A percentile compares a stretch with the other conserved stretches of the same genome.
phyloP scores from a whole-genome alignment of 352 stramenopile species.

The Pythium rhizo-oryzae region DNA sequence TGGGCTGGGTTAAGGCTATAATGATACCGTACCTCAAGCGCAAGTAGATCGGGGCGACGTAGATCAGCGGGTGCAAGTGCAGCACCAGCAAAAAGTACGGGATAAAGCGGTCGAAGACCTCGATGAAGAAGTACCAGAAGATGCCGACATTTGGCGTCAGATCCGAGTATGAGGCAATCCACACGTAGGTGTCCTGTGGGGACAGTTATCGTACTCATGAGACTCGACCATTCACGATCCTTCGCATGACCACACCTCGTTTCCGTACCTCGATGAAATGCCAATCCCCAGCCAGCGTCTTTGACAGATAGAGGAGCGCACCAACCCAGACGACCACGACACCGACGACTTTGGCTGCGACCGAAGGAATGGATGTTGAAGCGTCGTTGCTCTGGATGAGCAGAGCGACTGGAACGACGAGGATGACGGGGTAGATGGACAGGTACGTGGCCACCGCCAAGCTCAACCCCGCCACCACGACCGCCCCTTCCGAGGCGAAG shows the following conservation, averaged over 20 bases:
- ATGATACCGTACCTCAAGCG: slow-evolving; percentile 54
- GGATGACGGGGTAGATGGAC: slow-evolving; percentile 70
- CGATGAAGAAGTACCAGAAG: slow-evolving; percentile 92
- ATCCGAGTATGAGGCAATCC: slow-evolving; percentile 78
- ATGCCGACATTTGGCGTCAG: slow-evolving; percentile 85
- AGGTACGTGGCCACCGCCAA: slow-evolving; percentile 69
- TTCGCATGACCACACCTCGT: background rate
- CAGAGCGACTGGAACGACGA: slow-evolving; percentile 61
- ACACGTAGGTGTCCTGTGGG: slow-evolving; percentile 73
- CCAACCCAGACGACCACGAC: slow-evolving; percentile 8
- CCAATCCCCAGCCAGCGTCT: slow-evolving; percentile 55
- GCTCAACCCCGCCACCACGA: slow-evolving; percentile 36
- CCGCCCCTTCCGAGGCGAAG: slow-evolving; percentile 65
- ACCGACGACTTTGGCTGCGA: slow-evolving; percentile 8
- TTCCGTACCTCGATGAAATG: slow-evolving; percentile 57
- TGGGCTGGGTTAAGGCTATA: background rate
- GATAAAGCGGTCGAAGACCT: slow-evolving; percentile 88
- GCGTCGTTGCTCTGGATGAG: slow-evolving; percentile 37
- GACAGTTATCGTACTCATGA: background rate
- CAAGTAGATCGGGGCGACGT: slow-evolving; percentile 78
- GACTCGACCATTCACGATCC: background rate
- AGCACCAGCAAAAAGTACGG: slow-evolving; percentile 84
- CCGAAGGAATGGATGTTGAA: background rate
- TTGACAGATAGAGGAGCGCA: slow-evolving; percentile 58
- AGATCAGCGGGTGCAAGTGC: slow-evolving; percentile 81